Base-by-base conservation (phyloP, 257 asterid genomes). In the Rauvolfia tetraphylla region DNA sequence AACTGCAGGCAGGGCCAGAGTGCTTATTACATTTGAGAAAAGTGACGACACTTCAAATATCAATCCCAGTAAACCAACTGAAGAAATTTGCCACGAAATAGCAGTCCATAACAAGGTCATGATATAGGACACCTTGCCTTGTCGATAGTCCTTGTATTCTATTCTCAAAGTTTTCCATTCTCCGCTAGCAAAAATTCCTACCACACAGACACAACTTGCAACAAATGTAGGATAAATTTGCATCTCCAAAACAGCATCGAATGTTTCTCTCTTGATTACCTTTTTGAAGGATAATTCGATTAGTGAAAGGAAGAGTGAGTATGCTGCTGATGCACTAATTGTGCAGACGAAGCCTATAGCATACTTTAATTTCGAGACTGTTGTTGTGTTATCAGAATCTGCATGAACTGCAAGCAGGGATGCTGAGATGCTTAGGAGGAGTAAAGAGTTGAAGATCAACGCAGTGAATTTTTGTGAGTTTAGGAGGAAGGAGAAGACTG, bases 21-120 rank as follows among this genome's bases (percentile, higher is more conserved):
- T 85, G 68, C 86, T 80, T 18, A 85, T 79, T 11, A 85, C 86
- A 71, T 85, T 85, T 6, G 88, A 70, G 33, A 81, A 85, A 67
- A 85, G 67, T 11, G 88, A 82, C 8, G 88, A 85, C 29, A 85
- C 86, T 33, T 81, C 86, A 74, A 82, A 82, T 20, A 85, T 79
- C 79, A 85, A 78, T 59, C 88, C 88, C 48, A 82, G 20, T 27
- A 79, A 31, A 4, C 88, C 88, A 12, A 85, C 38, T 36, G 84
- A 77, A 23, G 80, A 72, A 25, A 85, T 29, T 25, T 82, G 86
- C 88, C 88, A 85, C 4, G 82, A 29, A 36, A 85, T 46, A 31
- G 86, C 86, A 18, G 77, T 82, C 88, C 85, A 78, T 9, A 84
- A 17, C 82, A 84, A 68, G 20, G 83, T 81, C 87, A 84, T 76